Conservation (phyloP, 306 rosid species). For the Herpetospermum pedunculosum region DNA sequence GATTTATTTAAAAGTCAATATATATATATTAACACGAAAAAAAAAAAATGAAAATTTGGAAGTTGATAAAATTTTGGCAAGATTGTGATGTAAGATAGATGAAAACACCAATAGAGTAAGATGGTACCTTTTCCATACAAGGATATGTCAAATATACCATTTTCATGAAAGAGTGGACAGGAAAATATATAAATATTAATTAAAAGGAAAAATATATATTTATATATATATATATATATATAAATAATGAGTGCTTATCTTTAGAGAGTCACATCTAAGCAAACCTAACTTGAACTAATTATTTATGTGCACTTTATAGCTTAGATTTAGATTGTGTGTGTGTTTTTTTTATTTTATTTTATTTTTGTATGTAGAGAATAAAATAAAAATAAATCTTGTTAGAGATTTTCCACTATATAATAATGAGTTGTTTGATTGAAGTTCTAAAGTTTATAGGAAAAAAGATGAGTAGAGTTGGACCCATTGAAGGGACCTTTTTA, state of each 20-base stretch:
- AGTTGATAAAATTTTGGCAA: too few species aligned
- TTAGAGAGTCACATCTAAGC: constrained; percentile 21
- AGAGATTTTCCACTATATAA: constrained; percentile 17
- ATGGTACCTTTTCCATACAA: too few species aligned
- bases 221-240: background rate
- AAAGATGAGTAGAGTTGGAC: background rate
- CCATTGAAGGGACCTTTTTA: constrained; percentile 1
- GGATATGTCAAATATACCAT: too few species aligned
- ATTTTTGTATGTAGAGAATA: background rate
- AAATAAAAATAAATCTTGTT: background rate
- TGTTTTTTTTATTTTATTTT: background rate
- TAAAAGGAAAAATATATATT: background rate
- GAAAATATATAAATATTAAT: background rate
- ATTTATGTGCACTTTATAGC: constrained; percentile 21
- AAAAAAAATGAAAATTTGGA: too few species aligned
- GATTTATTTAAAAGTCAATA: too few species aligned
- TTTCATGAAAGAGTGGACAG: too few species aligned
- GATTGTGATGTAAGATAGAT: too few species aligned
- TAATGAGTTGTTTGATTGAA: background rate
- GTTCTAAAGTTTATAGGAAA: background rate
- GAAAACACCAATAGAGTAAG: too few species aligned
- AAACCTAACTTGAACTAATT: constrained; percentile 37
- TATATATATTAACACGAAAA: too few species aligned
- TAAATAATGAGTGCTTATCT: constrained; percentile 16
- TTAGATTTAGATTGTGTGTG: constrained; percentile 19